Evolutionary conservation across 352 stramenopile species (phyloP).

Genomic region (Phytophthora pinifolia): DNA sequence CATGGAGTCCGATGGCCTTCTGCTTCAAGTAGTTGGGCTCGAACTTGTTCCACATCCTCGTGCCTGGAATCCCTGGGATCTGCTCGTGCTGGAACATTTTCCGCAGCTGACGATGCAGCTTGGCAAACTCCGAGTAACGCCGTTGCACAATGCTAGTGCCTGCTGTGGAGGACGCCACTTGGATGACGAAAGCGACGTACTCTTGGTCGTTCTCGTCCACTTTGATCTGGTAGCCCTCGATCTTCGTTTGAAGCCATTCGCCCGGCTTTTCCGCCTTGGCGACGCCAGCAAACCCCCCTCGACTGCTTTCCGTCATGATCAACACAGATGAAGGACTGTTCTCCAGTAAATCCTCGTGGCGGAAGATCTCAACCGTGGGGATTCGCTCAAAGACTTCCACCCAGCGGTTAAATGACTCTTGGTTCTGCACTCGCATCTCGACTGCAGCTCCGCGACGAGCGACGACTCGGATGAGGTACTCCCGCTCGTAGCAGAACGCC

Average conservation of each 20-base stretch:
- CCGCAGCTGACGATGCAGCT: conserved; percentile 70
- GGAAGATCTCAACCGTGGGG: conserved; percentile 54
- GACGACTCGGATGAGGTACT: conserved; percentile 80
- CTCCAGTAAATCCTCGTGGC: conserved; percentile 75
- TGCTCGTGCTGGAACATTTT: conserved; percentile 83
- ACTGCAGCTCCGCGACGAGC: conserved; percentile 63
- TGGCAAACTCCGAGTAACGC: conserved; percentile 79
- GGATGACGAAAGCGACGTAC: conserved; percentile 79
- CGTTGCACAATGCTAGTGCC: conserved; percentile 75
- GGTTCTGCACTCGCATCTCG: conserved; percentile 81
- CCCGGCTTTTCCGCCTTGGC: conserved; percentile 22
- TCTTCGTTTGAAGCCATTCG: conserved; percentile 81
- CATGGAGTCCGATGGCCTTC: conserved; percentile 69
- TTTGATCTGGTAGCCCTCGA: conserved; percentile 69
- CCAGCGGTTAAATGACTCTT: conserved; percentile 78
- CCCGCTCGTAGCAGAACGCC: conserved; percentile 69
- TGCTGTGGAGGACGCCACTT: conserved; percentile 65
- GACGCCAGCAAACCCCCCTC: conserved; percentile 21
- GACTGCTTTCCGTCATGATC: conserved; percentile 52
- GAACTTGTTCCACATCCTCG: conserved; percentile 86
- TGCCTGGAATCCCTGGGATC: conserved; percentile 63
- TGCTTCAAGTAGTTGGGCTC: conserved; percentile 81
- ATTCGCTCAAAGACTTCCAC: conserved; percentile 63
- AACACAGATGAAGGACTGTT: conserved; percentile 80
- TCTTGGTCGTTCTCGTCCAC: conserved; percentile 72